Evolutionary conservation across 2,329 filamentous ascomycete genomes (phyloP).

Genomic region (Didymella exigua): DNA sequence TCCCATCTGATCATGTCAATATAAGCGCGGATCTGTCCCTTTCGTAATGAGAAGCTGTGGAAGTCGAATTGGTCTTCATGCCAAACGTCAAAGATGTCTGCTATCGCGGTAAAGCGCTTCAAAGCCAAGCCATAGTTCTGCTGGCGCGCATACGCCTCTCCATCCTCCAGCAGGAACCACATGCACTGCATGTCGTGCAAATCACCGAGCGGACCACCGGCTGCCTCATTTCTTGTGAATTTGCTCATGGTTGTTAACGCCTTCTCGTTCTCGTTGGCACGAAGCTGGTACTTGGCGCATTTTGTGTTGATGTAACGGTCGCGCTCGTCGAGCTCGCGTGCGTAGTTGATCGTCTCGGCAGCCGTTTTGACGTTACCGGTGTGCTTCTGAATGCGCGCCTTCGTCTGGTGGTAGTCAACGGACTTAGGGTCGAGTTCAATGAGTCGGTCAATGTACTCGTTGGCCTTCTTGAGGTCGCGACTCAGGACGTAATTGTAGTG

Average conservation of each 20-base stretch:
- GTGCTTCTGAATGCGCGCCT: slow-evolving; percentile 94
- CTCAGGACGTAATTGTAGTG: slow-evolving; percentile 95
- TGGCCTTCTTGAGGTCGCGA: slow-evolving; percentile 80
- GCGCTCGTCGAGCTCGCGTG: slow-evolving; percentile 81
- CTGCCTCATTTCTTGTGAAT: slow-evolving; percentile 90
- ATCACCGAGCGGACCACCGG: slow-evolving; percentile 86
- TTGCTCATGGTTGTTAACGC: slow-evolving; percentile 88
- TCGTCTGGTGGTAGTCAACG: slow-evolving; percentile 93
- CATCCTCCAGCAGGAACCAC: slow-evolving; percentile 96
- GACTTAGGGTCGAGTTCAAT: slow-evolving; percentile 79
- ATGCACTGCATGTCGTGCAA: slow-evolving; percentile 98
- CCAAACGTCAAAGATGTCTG: slow-evolving; percentile 96
- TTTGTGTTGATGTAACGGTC: slow-evolving; percentile 99
- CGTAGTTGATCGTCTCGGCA: slow-evolving; percentile 84
- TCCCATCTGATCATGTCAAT: slow-evolving; percentile 98
- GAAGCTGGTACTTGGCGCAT: slow-evolving; percentile 92
- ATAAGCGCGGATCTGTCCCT: slow-evolving; percentile 93
- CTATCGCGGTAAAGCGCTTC: slow-evolving; percentile 87
- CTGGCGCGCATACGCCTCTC: slow-evolving; percentile 83
- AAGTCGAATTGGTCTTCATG: slow-evolving; percentile 99
- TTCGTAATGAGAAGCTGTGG: slow-evolving; percentile 95
- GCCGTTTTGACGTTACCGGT: slow-evolving; percentile 79
- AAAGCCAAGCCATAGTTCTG: slow-evolving; percentile 83
- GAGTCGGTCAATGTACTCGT: slow-evolving; percentile 81
- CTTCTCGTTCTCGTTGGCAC: slow-evolving; percentile 87